Percentiles rank a stretch among this genome's conserved stretches.
Conservation (phyloP, 73 alveolate species). For the Stentor coeruleus region DNA sequence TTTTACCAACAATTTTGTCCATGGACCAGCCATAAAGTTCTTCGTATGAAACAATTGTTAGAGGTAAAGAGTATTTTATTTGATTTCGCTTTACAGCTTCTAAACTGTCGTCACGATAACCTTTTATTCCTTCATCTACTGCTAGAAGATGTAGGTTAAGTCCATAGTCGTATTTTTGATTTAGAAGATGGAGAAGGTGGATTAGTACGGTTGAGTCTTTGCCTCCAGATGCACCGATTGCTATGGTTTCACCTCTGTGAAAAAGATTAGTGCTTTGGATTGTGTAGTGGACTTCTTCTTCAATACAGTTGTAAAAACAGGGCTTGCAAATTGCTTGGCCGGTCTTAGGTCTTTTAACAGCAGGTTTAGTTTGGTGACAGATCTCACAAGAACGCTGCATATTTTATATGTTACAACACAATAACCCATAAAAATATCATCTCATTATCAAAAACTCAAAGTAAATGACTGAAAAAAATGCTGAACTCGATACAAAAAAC, state of each 20-base stretch:
- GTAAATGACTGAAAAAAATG: conserved; percentile 38
- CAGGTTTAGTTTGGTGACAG: conserved; percentile 1
- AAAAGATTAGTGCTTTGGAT: conserved; percentile 69
- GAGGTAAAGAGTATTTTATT: conserved; percentile 74
- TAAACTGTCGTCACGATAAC: conserved; percentile 96
- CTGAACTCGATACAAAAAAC: too few relatives aligned
- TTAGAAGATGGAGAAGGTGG: conserved; percentile 88
- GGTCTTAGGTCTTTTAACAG: conserved; percentile 18
- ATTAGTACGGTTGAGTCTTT: conserved; percentile 98
- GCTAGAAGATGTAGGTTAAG: conserved; percentile 79
- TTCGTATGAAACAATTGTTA: conserved; percentile 76
- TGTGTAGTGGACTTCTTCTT: conserved; percentile 94
- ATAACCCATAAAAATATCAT: conserved; percentile 23
- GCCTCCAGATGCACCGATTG: conserved; percentile 93
- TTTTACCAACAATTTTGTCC: conserved; percentile 91
- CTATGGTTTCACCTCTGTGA: conserved; percentile 81
- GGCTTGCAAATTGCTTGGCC: conserved; percentile 26
- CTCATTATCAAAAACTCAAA: conserved; percentile 35
- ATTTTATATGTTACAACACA: too few relatives aligned
- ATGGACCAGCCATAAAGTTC: conserved; percentile 94
- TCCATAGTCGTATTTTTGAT: conserved; percentile 88
- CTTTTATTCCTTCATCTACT: conserved; percentile 97
- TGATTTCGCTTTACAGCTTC: conserved; percentile 92
- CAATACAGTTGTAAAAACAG: conserved; percentile 92
- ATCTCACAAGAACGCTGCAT: conserved; percentile 12